Percentiles rank a stretch among this genome's conserved stretches.
Conservation (phyloP, 345 rosid species). For the Pistacia vera region DNA sequence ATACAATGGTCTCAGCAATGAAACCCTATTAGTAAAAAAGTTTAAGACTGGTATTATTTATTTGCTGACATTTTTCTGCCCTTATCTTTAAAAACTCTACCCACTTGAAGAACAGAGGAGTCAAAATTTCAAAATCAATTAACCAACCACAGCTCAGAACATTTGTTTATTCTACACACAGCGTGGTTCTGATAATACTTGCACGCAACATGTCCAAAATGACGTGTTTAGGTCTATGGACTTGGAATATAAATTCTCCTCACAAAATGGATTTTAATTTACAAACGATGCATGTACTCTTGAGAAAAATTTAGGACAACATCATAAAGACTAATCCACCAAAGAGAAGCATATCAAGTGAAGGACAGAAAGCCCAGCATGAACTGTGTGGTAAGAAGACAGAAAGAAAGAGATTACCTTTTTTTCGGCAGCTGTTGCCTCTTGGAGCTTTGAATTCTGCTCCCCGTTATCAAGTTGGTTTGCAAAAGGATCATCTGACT, state of each 20-base stretch:
- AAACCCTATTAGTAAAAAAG: not conserved
- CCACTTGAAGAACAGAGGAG: not conserved
- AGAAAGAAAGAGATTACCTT: constrained; percentile 48
- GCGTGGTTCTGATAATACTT: not conserved
- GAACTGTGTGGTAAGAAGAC: not conserved
- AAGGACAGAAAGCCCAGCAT: not conserved
- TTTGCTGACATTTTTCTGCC: not conserved
- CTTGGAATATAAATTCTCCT: not conserved
- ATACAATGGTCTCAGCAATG: not conserved
- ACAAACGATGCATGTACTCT: not conserved
- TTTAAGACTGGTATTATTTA: not conserved
- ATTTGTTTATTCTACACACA: not conserved
- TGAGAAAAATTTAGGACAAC: not conserved
- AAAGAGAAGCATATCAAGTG: not conserved
- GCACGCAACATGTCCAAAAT: not conserved
- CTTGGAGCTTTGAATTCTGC: constrained; percentile 45
- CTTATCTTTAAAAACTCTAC: not conserved
- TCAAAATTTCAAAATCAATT: constrained; percentile 2
- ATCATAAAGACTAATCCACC: not conserved
- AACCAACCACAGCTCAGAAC: not conserved
- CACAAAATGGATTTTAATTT: not conserved
- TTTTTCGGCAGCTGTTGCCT: constrained; percentile 47
- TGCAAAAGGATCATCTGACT: constrained; percentile 60
- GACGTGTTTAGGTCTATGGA: not conserved
- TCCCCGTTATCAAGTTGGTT: constrained; percentile 48